Evolutionary conservation across 805 yeast species (phyloP).

Genomic region (Myxozyma lipomycoides): DNA sequence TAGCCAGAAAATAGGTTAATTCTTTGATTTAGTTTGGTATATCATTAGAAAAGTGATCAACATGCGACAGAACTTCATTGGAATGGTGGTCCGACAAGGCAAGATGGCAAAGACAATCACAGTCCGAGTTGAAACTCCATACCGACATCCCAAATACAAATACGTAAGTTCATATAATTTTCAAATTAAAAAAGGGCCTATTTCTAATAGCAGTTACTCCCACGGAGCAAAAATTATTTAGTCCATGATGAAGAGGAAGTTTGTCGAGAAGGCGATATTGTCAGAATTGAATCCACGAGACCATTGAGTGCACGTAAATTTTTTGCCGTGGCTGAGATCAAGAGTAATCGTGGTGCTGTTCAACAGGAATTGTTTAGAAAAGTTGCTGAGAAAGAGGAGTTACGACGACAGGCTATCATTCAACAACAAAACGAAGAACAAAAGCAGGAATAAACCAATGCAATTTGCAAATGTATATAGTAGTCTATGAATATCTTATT

Average conservation of each 20-base stretch:
- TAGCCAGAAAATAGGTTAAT: too few species aligned
- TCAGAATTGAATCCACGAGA: conserved; percentile 80
- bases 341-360: conserved; percentile 39
- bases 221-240: conserved; percentile 74
- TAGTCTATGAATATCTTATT: too few species aligned
- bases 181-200: neutral
- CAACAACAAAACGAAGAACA: too few species aligned
- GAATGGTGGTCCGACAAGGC: conserved; percentile 92
- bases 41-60: too few species aligned
- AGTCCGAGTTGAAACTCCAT: conserved; percentile 77
- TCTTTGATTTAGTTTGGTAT: too few species aligned
- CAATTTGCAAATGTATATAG: neutral
- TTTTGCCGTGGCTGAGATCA: conserved; percentile 94
- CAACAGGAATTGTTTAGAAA: neutral
- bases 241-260: conserved; percentile 92
- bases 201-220: conserved; percentile 65
- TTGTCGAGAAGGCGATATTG: conserved; percentile 93
- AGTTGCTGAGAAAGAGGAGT: too few species aligned
- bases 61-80: conserved; percentile 87
- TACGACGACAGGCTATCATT: too few species aligned
- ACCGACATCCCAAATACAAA: conserved; percentile 53
- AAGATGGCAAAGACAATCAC: conserved; percentile 94
- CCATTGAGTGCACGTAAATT: conserved; percentile 77
- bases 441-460: too few species aligned
- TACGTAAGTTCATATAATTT: conserved; percentile 3